phyloP scores from a whole-genome alignment of 805 yeast genomes.

The Saturnispora saitoi region DNA sequence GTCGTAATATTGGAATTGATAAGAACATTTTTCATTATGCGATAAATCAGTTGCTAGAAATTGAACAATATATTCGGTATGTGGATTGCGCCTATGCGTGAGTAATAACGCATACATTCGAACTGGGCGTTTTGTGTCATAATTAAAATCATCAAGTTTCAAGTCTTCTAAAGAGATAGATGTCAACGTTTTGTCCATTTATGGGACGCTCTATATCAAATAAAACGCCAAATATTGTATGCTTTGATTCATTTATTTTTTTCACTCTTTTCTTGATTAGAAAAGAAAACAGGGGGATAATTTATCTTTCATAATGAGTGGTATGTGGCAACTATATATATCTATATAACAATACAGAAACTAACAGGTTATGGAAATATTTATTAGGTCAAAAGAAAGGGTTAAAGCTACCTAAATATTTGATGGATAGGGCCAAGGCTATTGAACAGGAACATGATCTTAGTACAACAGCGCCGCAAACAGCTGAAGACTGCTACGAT shows the following conservation, averaged over 20 bases:
- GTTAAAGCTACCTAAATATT: slow-evolving; percentile 13
- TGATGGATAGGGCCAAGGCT: slow-evolving; percentile 9
- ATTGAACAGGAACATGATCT: not conserved
- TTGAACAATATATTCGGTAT: not conserved
- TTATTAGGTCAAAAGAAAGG: slow-evolving; percentile 7
- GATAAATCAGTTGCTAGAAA: slow-evolving; percentile 5
- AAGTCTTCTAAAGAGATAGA: slow-evolving; percentile 1
- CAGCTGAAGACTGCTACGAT: slow-evolving; percentile 47
- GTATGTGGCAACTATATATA: not conserved
- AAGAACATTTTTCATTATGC: slow-evolving; percentile 1
- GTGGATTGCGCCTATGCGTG: not conserved
- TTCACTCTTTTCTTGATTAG: not conserved
- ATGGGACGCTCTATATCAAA: not conserved
- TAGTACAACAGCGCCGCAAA: slow-evolving; percentile 24
- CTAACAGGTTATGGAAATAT: not conserved
- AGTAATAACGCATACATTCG: slow-evolving; percentile 3
- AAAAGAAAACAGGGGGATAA: not conserved
- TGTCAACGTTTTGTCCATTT: slow-evolving; percentile 5
- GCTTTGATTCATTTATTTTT: not conserved
- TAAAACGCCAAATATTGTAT: not conserved
- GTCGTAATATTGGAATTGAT: not conserved
- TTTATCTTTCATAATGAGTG: not conserved
- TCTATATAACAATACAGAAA: not conserved
- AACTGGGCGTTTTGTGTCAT: not conserved
- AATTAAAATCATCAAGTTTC: not conserved